Base-by-base conservation (phyloP, 768 basidiomycete species). In the Mrakia frigida region DNA sequence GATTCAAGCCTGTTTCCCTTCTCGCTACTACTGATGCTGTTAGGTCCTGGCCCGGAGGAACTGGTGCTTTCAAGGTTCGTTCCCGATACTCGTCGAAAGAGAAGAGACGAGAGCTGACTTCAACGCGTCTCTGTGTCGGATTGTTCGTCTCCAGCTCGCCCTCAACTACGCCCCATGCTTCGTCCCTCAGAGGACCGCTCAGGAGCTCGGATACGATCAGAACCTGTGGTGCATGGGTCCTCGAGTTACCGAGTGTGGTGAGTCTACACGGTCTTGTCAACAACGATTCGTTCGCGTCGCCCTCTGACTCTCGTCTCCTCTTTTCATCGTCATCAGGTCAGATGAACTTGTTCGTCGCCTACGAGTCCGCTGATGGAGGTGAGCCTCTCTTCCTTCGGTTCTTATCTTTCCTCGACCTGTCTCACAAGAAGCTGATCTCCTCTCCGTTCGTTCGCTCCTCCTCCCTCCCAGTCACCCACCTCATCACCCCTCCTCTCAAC, bases 41-140 rank as follows among this genome's bases (percentile, higher is more conserved):
- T 56, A 90, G 94, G 63, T 93, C 94, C 4, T 88, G 90, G 70
- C 92, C 93, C 6, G 93, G 94, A 80, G 94, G 94, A 87, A 94
- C 92, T 56, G 94, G 94, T 50, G 90, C 91, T 14, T 94, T 85
- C 65, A 73, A 73, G 59, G 59, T 63, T 65, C 72, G 52, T 60
- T 4, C 35, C 33, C 11, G 41, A 1, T 3, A 52, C 31, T 65
- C 21, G 28, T 37, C 18, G 35, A 11, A 28, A 1, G 31, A 33
- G 13, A 13, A 39, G 16, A 14, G 16, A 18, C 43, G 35, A n/a
- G 28, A 21, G 61, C 67, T 74, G 67, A 61, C 59, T n/a, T 31
- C 52, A 35, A 37, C 52, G 52, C 52, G 52, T 56, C 28, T 63
- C 28, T n/a, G 6, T 59, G 6, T 33, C 39, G 35, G 86, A 31